Percentiles rank a stretch among this genome's conserved stretches.
Conservation (phyloP, 1,139 yeast species). For the Diutina siamensis region DNA sequence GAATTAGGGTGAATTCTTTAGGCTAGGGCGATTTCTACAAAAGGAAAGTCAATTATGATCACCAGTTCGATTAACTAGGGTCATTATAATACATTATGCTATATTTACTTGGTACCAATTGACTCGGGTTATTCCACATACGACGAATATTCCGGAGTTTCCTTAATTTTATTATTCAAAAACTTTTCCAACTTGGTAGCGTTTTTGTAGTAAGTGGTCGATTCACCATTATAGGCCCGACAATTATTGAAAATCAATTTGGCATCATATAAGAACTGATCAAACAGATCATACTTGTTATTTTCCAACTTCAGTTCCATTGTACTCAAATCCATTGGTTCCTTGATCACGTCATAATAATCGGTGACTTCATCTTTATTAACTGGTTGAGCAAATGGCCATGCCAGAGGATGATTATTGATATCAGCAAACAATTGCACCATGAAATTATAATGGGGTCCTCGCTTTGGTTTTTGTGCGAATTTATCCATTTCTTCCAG, state of each 20-base stretch:
- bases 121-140: constrained; percentile 26
- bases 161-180: constrained; percentile 68
- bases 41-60: no score
- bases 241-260: constrained; percentile 83
- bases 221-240: constrained; percentile 77
- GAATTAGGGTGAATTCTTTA: no score
- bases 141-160: constrained; percentile 60
- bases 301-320: constrained; percentile 92
- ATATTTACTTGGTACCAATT: no score
- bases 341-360: constrained; percentile 90
- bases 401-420: constrained; percentile 94
- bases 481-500: constrained; percentile 95
- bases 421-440: constrained; percentile 76
- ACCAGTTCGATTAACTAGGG: no score
- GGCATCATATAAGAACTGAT: constrained; percentile 83
- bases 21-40: no score
- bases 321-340: constrained; percentile 96
- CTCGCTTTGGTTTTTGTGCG: constrained; percentile 89
- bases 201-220: constrained; percentile 80
- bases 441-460: constrained; percentile 93
- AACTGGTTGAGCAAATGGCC: constrained; percentile 96
- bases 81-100: not conserved
- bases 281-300: constrained; percentile 84
- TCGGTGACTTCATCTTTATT: constrained; percentile 92
- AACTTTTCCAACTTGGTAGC: constrained; percentile 90